Conservation (phyloP, 306 rosid species). For the Prinsepia uniflora region DNA sequence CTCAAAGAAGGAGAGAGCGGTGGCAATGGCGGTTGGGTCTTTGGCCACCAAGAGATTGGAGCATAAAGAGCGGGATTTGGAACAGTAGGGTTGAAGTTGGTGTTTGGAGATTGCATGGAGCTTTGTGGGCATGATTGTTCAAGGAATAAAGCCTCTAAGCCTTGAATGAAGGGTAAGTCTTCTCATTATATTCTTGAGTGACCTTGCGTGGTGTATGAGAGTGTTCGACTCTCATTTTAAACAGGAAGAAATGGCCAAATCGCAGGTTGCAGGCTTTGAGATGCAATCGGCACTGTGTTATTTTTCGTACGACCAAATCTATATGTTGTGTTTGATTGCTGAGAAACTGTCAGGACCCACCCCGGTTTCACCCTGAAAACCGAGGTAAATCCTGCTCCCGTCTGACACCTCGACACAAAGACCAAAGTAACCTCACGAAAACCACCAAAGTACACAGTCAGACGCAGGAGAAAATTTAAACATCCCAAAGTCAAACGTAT, state of each 20-base stretch:
- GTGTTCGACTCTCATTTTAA: too few species aligned
- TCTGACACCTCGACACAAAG: too few species aligned
- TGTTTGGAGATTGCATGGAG: slow-evolving; percentile 9
- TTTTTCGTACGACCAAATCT: too few species aligned
- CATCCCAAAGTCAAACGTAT: too few species aligned
- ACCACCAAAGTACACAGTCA: too few species aligned
- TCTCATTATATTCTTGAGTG: background rate
- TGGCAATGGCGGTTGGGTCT: slow-evolving; percentile 34
- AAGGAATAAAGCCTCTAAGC: slow-evolving; percentile 5
- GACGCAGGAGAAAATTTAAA: too few species aligned
- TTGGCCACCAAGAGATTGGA: slow-evolving; percentile 18
- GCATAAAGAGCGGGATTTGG: slow-evolving; percentile 16
- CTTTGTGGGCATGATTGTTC: slow-evolving; percentile 3
- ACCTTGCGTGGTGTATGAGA: background rate
- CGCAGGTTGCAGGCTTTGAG: background rate
- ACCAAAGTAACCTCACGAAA: too few species aligned
- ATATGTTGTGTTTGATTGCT: background rate
- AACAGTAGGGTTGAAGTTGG: slow-evolving; percentile 1
- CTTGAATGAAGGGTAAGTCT: background rate
- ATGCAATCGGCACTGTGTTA: background rate
- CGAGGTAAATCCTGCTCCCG: too few species aligned
- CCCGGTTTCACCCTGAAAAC: too few species aligned
- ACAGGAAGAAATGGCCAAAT: background rate
- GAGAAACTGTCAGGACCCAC: too few species aligned
- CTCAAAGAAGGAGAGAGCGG: slow-evolving; percentile 41